Evolutionary conservation across 202 grass and related monocot species (phyloP).

Genomic region (Zizania palustris): DNA sequence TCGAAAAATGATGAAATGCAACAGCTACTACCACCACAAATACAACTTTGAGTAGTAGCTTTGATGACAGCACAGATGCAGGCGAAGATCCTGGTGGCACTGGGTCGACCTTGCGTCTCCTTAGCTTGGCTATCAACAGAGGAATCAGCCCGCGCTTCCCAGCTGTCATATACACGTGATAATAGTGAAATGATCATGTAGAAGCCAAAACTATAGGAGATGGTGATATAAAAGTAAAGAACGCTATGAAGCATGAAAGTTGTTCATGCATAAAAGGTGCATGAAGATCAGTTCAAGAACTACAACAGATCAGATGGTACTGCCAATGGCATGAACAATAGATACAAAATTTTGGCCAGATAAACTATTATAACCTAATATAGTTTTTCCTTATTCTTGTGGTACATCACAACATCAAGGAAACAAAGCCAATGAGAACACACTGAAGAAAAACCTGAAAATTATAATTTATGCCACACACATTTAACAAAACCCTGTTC

Average conservation of each 20-base stretch:
- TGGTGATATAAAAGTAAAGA: not conserved
- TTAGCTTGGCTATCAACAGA: slow-evolving; percentile 68
- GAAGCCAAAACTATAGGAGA: not conserved
- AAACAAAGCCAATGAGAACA: not conserved
- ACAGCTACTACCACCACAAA: slow-evolving; percentile 60
- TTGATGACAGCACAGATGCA: slow-evolving; percentile 45
- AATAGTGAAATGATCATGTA: slow-evolving; percentile 5
- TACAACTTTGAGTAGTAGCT: slow-evolving; percentile 75
- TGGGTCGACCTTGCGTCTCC: slow-evolving; percentile 50
- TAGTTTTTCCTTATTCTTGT: not conserved
- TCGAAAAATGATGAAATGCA: slow-evolving; percentile 66
- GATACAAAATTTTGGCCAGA: not conserved
- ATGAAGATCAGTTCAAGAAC: slow-evolving; percentile 1
- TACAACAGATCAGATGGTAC: not conserved
- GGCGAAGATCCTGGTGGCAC: slow-evolving; percentile 40
- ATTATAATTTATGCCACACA: not conserved
- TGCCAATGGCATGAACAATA: not conserved
- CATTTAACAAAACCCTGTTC: not conserved
- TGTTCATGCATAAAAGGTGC: not conserved
- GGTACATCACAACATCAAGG: not conserved
- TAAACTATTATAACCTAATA: not conserved
- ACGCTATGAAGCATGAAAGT: not conserved
- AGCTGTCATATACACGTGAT: slow-evolving; percentile 28
- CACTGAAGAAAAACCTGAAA: not conserved
- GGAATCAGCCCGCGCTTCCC: slow-evolving; percentile 56